Conservation (phyloP, 345 rosid species). For the Hibiscus tridactylites region DNA sequence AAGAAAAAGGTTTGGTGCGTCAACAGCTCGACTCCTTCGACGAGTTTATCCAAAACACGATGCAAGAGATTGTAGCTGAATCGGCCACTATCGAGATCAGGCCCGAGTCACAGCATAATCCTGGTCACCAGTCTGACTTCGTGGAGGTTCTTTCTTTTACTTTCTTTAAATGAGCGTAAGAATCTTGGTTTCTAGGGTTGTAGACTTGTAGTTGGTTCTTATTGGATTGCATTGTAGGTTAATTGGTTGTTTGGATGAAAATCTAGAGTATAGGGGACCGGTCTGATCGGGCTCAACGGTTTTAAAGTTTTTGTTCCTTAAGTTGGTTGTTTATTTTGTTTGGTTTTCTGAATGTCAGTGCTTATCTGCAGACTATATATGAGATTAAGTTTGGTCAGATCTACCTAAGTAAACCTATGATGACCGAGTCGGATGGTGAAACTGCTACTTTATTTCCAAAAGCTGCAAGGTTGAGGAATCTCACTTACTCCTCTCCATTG, state of each 20-base stretch:
- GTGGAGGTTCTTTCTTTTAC: slow-evolving; percentile 52
- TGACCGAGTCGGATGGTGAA: slow-evolving; percentile 99
- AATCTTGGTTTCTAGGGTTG: neutral
- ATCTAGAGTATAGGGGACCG: too few relatives aligned
- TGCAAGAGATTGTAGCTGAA: slow-evolving; percentile 95
- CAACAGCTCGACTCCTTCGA: slow-evolving; percentile 96
- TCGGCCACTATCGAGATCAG: slow-evolving; percentile 93
- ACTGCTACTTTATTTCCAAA: slow-evolving; percentile 94
- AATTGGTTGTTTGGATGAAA: too few relatives aligned
- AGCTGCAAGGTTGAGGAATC: slow-evolving; percentile 95
- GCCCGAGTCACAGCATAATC: slow-evolving; percentile 96
- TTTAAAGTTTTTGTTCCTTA: neutral
- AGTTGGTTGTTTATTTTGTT: neutral
- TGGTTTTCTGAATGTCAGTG: slow-evolving; percentile 9
- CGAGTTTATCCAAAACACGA: slow-evolving; percentile 92
- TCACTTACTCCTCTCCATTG: slow-evolving; percentile 90
- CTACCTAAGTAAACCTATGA: slow-evolving; percentile 98
- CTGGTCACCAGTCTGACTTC: slow-evolving; percentile 84
- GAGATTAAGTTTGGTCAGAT: slow-evolving; percentile 94
- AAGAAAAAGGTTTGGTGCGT: slow-evolving; percentile 88
- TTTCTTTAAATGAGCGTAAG: neutral
- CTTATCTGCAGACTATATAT: slow-evolving; percentile 72
- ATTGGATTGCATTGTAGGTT: too few relatives aligned
- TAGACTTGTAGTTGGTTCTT: neutral
- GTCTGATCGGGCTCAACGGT: too few relatives aligned